Evolutionary conservation across 805 yeast species (phyloP), one percentile per base, ranked within the genome.

Genomic region (Nakazawaea wickerhamii): DNA sequence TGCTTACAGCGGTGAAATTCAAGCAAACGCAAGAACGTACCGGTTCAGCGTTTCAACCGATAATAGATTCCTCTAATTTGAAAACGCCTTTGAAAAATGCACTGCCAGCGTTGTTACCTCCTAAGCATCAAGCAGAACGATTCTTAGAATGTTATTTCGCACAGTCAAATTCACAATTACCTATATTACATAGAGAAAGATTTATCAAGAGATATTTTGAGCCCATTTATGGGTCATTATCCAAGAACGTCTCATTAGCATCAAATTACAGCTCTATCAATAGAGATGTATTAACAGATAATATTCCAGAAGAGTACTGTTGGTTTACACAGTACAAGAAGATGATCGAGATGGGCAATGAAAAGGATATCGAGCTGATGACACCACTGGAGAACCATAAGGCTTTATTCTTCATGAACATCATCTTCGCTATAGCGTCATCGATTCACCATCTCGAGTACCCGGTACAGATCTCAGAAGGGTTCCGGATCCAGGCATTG

Each of bases 161-260:
- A 17, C 89, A 84, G 52, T 76, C 90, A 13, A 89, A 90, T 56
- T 69, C 95, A 2, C 96, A 88, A 58, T 59, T 86, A 21, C 96
- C 97, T 0, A 70, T 90, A 4, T 61, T 89, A 37, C 96, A 90
- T 57, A 71, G 96, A 23, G 95, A 87, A 52, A 76, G 73, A 50
- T 89, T 88, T 53, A 59, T 90, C 33, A 65, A 65, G 36, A 65
- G 68, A 21, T 79, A 78, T 54, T 89, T 84, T 56, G 75, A 77
- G 50, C 96, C 96, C 0, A 70, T 89, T 1, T 89, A 89, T 57
- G 96, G 97, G 0, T 61, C 70, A 4, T 64, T 84, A 46, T 75
- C 81, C 11, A 52, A 66, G 0, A 64, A 64, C 23, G 63, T 77
- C 1, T 65, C 80, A 5, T 64, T 86, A 34, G 90, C 86, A 0